Conservation (phyloP, 1,139 yeast genomes). For the Yamadazyma dushanensis region DNA sequence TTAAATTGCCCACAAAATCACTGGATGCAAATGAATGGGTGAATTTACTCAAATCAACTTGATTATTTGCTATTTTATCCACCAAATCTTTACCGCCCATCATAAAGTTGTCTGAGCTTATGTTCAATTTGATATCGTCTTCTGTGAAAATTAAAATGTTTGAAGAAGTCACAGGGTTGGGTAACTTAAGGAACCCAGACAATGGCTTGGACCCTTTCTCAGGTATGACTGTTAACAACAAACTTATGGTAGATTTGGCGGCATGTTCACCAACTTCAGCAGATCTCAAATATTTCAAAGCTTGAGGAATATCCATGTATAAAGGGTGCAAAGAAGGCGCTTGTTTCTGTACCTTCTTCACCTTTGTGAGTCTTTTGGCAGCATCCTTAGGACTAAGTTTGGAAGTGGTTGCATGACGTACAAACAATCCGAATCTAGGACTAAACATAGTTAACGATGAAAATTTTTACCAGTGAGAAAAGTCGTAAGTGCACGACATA, state of each 20-base stretch:
- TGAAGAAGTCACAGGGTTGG: conserved; percentile 69
- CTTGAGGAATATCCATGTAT: conserved; percentile 70
- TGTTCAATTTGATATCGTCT: conserved; percentile 35
- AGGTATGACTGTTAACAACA: conserved; percentile 67
- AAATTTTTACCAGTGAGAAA: conserved; percentile 1
- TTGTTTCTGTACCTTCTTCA: conserved; percentile 40
- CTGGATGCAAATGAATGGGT: conserved; percentile 87
- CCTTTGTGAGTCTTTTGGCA: conserved; percentile 33
- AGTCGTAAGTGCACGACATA: neutral
- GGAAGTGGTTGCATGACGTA: conserved; percentile 3
- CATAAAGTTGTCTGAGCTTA: conserved; percentile 19
- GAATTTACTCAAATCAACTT: conserved; percentile 51
- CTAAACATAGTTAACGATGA: conserved; percentile 1
- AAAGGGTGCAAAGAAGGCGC: conserved; percentile 57
- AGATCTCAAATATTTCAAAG: conserved; percentile 79
- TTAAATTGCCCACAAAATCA: conserved; percentile 64
- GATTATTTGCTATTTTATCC: conserved; percentile 59
- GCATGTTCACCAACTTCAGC: conserved; percentile 85
- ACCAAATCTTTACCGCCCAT: conserved; percentile 76
- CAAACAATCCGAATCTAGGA: neutral
- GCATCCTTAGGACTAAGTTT: conserved; percentile 20
- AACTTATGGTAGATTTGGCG: conserved; percentile 63
- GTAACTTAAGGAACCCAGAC: conserved; percentile 70
- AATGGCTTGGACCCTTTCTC: conserved; percentile 80
- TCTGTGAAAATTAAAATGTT: conserved; percentile 70